Evolutionary conservation across 225 moss, liverwort and hornwort genomes (phyloP), one percentile per base, ranked within the genome.

Genomic region (Bryum argenteum): DNA sequence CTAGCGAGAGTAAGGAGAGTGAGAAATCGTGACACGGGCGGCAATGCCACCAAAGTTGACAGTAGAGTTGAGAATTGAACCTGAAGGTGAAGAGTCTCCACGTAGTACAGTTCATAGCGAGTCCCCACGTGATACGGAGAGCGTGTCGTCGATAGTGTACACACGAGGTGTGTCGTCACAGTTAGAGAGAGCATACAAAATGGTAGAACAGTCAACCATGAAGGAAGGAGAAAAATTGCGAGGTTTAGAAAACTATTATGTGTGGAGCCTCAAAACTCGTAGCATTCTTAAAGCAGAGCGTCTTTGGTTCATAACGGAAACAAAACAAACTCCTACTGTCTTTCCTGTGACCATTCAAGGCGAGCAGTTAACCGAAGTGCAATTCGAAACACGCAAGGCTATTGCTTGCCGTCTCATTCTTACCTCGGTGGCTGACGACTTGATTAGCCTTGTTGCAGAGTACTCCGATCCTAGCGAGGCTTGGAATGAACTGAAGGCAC

Each of bases 291-390:
- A 3, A 10, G 39, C 9, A 11, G 10, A 61, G 5, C 4, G 39
- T 4, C 10, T 3, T 0, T 61, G 18, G 39, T 0, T 1, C 3
- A 10, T 40, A 8, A 61, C 18, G 0, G 10, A 61, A 7, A 1
- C 2, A 1, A 3, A 10, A 17, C 4, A 38, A 1, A 18, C 1
- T 9, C 18, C n/a, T 4, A 17, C 3, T 2, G 1, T 4, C 1
- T 61, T 61, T 10, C 41, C 6, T 3, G 18, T 40, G 2, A 1
- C 9, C 0, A 61, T 19, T 3, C 3, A 40, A 2, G 4, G 18
- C 1, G n/a, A 40, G 8, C 9, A 8, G 0, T 10, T 61, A 4
- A 61, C 61, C 0, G 1, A 56, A 12, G 1, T 18, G 4, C 38
- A 38, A 3, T 18, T 38, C 1, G 1, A 16, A n/a, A 18, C 4